Conservation (phyloP, 345 rosid genomes). For the Murraya paniculata region DNA sequence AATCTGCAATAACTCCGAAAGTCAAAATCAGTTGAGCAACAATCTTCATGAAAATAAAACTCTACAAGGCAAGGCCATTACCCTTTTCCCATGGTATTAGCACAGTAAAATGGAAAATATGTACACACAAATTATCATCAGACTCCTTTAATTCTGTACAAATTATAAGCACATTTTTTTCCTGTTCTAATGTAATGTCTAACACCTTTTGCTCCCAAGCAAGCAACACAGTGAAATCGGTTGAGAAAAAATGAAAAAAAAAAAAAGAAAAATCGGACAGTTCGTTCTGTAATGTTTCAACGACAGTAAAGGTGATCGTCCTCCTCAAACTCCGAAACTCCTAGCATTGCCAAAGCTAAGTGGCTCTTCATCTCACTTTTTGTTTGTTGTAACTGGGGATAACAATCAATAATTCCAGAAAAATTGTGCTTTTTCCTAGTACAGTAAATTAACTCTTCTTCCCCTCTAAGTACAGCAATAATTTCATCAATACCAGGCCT, state of each 20-base stretch:
- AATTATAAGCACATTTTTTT: slow-evolving; percentile 10
- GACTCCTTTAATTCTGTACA: slow-evolving; percentile 35
- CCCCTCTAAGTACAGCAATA: slow-evolving; percentile 56
- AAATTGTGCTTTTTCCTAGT: slow-evolving; percentile 45
- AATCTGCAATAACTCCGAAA: neutral
- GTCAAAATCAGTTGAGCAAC: slow-evolving; percentile 5
- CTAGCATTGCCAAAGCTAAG: slow-evolving; percentile 84
- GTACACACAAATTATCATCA: slow-evolving; percentile 28
- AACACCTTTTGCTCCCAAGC: slow-evolving; percentile 16
- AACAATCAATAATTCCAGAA: slow-evolving; percentile 64
- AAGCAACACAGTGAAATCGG: slow-evolving; percentile 13
- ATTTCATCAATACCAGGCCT: slow-evolving; percentile 65
- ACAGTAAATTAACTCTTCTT: slow-evolving; percentile 36
- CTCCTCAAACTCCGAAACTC: slow-evolving; percentile 73
- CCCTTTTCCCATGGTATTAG: slow-evolving; percentile 1
- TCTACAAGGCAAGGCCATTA: slow-evolving; percentile 11
- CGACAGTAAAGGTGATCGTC: slow-evolving; percentile 53
- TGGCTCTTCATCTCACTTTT: slow-evolving; percentile 83
- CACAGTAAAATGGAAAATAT: slow-evolving; percentile 22
- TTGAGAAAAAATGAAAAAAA: too few relatives aligned
- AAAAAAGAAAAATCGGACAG: slow-evolving; percentile 1
- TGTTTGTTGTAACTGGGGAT: slow-evolving; percentile 54
- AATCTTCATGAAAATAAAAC: slow-evolving; percentile 3
- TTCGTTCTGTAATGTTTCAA: slow-evolving; percentile 22
- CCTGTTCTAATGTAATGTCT: slow-evolving; percentile 18